Conservation (phyloP, 441 rosid genomes). For the Erodium trifolium region DNA sequence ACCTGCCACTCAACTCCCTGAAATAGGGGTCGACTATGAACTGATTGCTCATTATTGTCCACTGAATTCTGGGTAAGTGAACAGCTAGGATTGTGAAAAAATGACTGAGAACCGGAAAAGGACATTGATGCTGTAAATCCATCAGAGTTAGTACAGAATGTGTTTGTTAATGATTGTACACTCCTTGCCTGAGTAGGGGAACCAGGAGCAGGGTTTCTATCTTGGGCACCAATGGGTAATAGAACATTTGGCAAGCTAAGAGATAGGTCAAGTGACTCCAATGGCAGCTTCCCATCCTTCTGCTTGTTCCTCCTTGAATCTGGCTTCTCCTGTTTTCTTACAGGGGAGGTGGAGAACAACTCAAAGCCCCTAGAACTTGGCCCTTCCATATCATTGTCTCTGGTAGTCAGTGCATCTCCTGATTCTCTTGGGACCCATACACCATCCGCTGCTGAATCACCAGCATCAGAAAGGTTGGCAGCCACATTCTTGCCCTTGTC, state of each 20-base stretch:
- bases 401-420: constrained; percentile 26
- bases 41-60: constrained; percentile 86
- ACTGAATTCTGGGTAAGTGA: constrained; percentile 75
- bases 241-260: constrained; percentile 86
- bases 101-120: constrained; percentile 87
- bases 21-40: constrained; percentile 91
- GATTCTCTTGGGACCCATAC: constrained; percentile 36
- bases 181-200: constrained; percentile 82
- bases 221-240: constrained; percentile 67
- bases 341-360: constrained; percentile 67
- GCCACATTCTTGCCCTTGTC: constrained; percentile 66
- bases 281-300: constrained; percentile 50
- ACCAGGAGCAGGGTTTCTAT: constrained; percentile 42
- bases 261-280: constrained; percentile 88
- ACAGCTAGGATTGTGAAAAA: constrained; percentile 93
- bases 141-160: constrained; percentile 70
- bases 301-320: constrained; percentile 36
- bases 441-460: constrained; percentile 35
- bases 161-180: constrained; percentile 61
- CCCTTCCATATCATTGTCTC: constrained; percentile 58
- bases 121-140: constrained; percentile 90
- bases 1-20: constrained; percentile 78
- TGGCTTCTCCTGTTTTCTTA: constrained; percentile 39
- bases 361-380: constrained; percentile 84
- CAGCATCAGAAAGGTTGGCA: too few relatives aligned